phyloP scores from a whole-genome alignment of 495 filamentous ascomycete species.

The Geopyxis carbonaria region DNA sequence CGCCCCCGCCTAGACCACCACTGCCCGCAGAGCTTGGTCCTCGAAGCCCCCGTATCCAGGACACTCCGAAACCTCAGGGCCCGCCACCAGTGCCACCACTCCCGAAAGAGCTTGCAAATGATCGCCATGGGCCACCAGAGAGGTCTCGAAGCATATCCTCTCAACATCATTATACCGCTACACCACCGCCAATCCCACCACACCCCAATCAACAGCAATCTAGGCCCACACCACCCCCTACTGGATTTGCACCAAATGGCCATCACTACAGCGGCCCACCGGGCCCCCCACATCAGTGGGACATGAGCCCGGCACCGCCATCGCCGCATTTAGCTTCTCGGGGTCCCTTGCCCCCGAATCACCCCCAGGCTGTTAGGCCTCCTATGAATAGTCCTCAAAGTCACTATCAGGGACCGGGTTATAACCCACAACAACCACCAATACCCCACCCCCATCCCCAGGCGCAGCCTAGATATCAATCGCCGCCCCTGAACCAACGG shows the following conservation, averaged over 20 bases:
- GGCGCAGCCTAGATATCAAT: too few species aligned
- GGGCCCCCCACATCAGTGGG: too few species aligned
- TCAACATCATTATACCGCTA: conserved; percentile 2
- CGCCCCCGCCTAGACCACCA: conserved; percentile 52
- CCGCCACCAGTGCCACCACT: conserved; percentile 31
- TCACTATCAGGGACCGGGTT: too few species aligned
- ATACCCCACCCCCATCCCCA: too few species aligned
- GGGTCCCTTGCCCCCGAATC: too few species aligned
- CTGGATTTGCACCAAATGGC: too few species aligned
- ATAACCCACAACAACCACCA: too few species aligned
- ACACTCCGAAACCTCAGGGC: conserved; percentile 11
- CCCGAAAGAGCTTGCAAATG: conserved; percentile 17
- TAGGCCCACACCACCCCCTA: neutral
- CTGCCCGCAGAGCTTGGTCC: conserved; percentile 43
- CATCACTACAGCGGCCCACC: too few species aligned
- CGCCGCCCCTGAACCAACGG: neutral
- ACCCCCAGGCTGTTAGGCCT: too few species aligned
- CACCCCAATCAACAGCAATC: neutral
- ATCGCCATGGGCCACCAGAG: neutral
- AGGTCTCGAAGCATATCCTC: neutral
- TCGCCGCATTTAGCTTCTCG: too few species aligned
- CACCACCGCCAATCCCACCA: neutral
- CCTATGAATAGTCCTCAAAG: too few species aligned
- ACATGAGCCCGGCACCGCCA: too few species aligned
- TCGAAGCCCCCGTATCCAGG: conserved; percentile 20